Percentiles rank a stretch among this genome's conserved stretches.
phyloP scores from a whole-genome alignment of 495 filamentous ascomycete species.

The Glarea lozoyensis region DNA sequence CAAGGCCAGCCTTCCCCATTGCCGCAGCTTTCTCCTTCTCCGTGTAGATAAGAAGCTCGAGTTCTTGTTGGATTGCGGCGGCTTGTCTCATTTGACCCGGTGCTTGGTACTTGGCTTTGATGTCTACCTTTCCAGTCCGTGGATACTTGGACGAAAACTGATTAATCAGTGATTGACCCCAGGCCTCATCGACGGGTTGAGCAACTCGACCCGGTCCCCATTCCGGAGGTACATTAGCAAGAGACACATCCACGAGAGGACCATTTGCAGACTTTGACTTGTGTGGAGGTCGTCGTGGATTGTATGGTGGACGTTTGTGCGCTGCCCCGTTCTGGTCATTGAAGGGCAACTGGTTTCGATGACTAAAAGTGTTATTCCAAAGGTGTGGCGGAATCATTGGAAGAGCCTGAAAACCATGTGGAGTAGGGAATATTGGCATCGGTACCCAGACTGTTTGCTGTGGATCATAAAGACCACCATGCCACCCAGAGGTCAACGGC shows the following conservation, averaged over 20 bases:
- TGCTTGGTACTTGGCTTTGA: neutral
- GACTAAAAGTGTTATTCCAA: no score
- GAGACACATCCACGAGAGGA: neutral
- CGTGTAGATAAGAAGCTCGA: conserved; percentile 15
- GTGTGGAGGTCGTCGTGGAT: neutral
- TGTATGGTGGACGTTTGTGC: neutral
- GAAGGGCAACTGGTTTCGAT: no score
- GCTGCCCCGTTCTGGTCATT: no score
- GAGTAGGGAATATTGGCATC: neutral
- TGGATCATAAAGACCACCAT: no score
- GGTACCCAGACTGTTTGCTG: neutral
- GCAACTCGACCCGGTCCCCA: conserved; percentile 8
- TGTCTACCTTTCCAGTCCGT: conserved; percentile 15
- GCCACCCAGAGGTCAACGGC: no score
- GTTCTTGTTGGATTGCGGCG: conserved; percentile 16
- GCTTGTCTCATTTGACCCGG: conserved; percentile 2
- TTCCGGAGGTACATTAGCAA: neutral
- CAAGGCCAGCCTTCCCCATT: no score
- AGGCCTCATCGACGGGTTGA: conserved; percentile 4
- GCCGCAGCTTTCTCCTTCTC: conserved; percentile 12
- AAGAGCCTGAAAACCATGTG: neutral
- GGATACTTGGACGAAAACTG: conserved; percentile 18
- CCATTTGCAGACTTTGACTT: neutral
- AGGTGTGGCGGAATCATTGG: no score
- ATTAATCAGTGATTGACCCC: conserved; percentile 6